Conservation (phyloP, 1,284 basidiomycete genomes). For the Ustilago crameri region DNA sequence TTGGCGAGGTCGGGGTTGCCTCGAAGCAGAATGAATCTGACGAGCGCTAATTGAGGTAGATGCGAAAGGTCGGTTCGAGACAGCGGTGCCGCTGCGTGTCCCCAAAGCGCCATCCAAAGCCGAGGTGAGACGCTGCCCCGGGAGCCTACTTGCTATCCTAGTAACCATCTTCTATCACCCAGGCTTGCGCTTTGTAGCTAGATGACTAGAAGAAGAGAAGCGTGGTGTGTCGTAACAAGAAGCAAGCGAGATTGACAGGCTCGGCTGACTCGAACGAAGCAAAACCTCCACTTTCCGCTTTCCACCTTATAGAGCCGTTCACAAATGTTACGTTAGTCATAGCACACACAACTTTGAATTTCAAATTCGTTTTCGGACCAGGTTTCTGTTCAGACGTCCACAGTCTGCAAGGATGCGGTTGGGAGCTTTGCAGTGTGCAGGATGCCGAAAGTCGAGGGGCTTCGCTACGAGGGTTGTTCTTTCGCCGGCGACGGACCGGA, state of each 20-base stretch:
- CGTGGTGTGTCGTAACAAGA: too few species aligned
- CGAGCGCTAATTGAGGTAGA: not conserved
- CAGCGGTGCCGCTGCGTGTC: not conserved
- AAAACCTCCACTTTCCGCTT: conserved; percentile 4
- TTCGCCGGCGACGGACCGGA: too few species aligned
- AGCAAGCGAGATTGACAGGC: conserved; percentile 1
- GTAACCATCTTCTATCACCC: not conserved
- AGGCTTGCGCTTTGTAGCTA: not conserved
- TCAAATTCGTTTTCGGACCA: not conserved
- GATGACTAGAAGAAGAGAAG: too few species aligned
- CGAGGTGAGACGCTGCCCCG: not conserved
- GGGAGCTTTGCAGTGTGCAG: too few species aligned
- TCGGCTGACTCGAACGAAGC: conserved; percentile 10
- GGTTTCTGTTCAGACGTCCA: too few species aligned
- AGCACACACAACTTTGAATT: not conserved
- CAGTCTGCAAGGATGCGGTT: too few species aligned
- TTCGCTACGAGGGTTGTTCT: too few species aligned
- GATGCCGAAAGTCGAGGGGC: too few species aligned
- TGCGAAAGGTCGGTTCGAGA: not conserved
- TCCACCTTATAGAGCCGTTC: not conserved
- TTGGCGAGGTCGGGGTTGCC: not conserved
- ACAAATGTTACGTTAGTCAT: not conserved
- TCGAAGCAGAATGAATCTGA: not conserved
- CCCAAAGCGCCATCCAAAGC: not conserved
- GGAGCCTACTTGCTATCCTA: not conserved